phyloP scores from a whole-genome alignment of 2,329 filamentous ascomycete genomes.

The Colletotrichum lupini region DNA sequence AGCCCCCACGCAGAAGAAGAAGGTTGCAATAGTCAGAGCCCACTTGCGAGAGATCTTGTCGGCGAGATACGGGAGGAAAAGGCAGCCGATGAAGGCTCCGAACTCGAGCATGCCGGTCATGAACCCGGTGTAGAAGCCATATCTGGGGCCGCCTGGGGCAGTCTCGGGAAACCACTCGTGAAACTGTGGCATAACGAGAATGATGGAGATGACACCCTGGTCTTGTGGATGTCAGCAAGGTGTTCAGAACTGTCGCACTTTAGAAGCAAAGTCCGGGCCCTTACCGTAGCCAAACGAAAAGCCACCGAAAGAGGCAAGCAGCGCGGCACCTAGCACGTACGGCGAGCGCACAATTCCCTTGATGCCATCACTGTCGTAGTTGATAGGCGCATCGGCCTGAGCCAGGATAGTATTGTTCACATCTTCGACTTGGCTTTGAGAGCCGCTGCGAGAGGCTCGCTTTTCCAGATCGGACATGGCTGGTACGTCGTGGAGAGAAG shows the following conservation, averaged over 20 bases:
- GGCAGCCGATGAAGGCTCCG: constrained; percentile 50
- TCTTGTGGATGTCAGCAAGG: constrained; percentile 37
- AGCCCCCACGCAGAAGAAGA: constrained; percentile 55
- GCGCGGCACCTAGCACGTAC: constrained; percentile 54
- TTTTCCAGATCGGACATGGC: constrained; percentile 2
- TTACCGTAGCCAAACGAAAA: constrained; percentile 45
- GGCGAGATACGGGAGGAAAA: constrained; percentile 48
- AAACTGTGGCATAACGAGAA: constrained; percentile 58
- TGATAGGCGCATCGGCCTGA: constrained; percentile 13
- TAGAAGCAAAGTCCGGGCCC: not conserved
- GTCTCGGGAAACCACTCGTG: constrained; percentile 48
- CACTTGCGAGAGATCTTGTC: constrained; percentile 56
- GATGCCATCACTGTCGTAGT: constrained; percentile 45
- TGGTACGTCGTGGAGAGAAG: not conserved
- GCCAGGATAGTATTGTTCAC: not conserved
- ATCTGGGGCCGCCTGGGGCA: constrained; percentile 25
- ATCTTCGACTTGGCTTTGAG: constrained; percentile 9
- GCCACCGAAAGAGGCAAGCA: constrained; percentile 53
- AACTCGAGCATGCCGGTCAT: constrained; percentile 56
- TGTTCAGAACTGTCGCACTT: not conserved
- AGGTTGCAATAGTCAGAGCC: constrained; percentile 49
- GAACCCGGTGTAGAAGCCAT: constrained; percentile 48
- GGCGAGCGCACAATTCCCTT: constrained; percentile 47
- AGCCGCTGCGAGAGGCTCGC: not conserved
- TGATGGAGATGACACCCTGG: constrained; percentile 51